Base-by-base conservation (phyloP, 768 basidiomycete genomes). In the Rhizopogon sp. region DNA sequence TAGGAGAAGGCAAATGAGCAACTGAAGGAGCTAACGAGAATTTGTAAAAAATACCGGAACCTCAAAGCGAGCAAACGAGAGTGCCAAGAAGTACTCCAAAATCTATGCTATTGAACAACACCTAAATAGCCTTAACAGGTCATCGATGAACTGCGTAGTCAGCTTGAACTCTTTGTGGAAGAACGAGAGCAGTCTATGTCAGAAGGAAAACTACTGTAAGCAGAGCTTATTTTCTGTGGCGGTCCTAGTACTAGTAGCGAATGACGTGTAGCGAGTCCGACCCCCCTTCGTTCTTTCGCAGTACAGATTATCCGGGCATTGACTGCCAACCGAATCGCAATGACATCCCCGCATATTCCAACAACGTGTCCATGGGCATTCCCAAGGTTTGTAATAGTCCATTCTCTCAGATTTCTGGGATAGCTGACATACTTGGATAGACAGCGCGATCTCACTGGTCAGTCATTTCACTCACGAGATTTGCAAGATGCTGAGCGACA, bases 131-230 rank as follows among this genome's bases (percentile, higher is more conserved):
- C 44, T 5, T 31, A 22, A 43, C 49, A 70, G 66, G 39, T 60
- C 29, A 20, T 62, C 50, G 44, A 58, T 3, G 62, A 62, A 28
- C 57, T 70, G 42, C 59, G 62, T 45, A 42, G 8, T n/a, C 49
- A 58, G 8, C 60, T 70, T 47, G 47, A 41, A 2, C 56, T 56
- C 10, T 57, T 52, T 46, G 45, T 43, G 31, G 39, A 58, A 46
- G 64, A 68, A 53, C 57, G 64, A 25, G 68, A 64, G 39, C 62
- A 66, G 55, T 17, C 62, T 58, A 10, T 47, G 52, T 39, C 13
- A 22, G 47, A 39, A 39, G 47, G 22, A 8, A 49, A 37, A 22
- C 33, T 16, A 10, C 14, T 49, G 47, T 49, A 49, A 49, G 47
- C 22, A 49, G 39, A 33, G 7, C 8, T 29, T 29, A 14, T 20